These are phyloP conservation scores for Fusarium sarcochroum DNA, from an alignment of 2,329 filamentous ascomycete species.

Conservation along the genomic window DNA sequence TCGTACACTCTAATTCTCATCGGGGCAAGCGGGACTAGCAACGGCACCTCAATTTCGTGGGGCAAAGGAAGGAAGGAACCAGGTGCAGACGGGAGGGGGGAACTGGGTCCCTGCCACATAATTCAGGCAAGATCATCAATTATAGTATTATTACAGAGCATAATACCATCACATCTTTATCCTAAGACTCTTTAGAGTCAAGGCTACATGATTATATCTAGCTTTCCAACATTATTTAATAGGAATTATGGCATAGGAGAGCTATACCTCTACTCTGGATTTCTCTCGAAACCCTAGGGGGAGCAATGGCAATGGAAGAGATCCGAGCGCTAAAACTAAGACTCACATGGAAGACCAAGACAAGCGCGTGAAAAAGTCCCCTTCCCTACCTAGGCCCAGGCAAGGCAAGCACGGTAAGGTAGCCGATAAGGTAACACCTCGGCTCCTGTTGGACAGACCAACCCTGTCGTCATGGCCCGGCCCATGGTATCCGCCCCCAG, in stretches of 20 bases:
- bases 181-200: too few relatives aligned
- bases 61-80: background rate
- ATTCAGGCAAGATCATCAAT: too few relatives aligned
- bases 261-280: too few relatives aligned
- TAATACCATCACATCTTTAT: too few relatives aligned
- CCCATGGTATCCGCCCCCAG: conserved; percentile 39
- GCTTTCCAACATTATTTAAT: too few relatives aligned
- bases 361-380: background rate
- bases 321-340: background rate
- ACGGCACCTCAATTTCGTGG: conserved; percentile 3
- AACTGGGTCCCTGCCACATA: too few relatives aligned
- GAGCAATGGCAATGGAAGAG: background rate
- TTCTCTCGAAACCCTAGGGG: background rate
- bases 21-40: conserved; percentile 6
- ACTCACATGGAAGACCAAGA: conserved; percentile 11
- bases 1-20: conserved; percentile 6
- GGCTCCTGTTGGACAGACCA: conserved; percentile 38
- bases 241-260: too few relatives aligned
- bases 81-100: background rate
- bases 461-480: conserved; percentile 41
- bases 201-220: too few relatives aligned
- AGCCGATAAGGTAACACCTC: conserved; percentile 37
- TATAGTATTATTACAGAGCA: too few relatives aligned
- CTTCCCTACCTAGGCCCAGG: background rate
- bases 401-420: conserved; percentile 3